phyloP scores from a whole-genome alignment of 106 monocot species.

The Dendrobium officinale region DNA sequence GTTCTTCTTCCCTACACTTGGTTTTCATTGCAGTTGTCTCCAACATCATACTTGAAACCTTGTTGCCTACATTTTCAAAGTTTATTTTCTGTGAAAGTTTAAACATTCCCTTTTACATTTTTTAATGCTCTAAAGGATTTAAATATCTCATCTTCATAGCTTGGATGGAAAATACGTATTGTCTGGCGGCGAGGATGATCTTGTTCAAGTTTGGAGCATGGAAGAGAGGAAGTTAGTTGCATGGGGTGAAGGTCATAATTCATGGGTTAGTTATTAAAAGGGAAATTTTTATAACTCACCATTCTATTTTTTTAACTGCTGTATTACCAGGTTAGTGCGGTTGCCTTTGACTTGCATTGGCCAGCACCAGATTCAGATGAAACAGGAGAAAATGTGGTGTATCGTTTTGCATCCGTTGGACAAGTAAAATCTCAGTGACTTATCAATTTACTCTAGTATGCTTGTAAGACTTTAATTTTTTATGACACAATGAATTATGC shows the following conservation, averaged over 20 bases:
- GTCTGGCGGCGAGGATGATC: conserved; percentile 95
- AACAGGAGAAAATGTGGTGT: conserved; percentile 71
- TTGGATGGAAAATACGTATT: conserved; percentile 88
- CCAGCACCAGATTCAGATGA: conserved; percentile 74
- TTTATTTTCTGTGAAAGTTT: too few relatives aligned
- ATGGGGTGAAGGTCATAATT: conserved; percentile 96
- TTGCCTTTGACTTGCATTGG: conserved; percentile 96
- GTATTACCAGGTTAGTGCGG: conserved; percentile 75
- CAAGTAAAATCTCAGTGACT: conserved; percentile 45
- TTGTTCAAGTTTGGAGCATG: conserved; percentile 95
- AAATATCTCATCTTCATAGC: conserved; percentile 17
- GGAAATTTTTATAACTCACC: not conserved
- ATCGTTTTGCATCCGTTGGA: conserved; percentile 92
- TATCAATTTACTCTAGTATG: not conserved
- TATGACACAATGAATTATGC: too few relatives aligned
- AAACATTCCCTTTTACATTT: too few relatives aligned
- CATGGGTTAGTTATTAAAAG: conserved; percentile 54
- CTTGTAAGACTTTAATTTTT: too few relatives aligned
- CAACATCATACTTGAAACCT: too few relatives aligned
- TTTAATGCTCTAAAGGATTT: too few relatives aligned
- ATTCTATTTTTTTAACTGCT: conserved; percentile 2
- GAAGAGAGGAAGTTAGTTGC: conserved; percentile 89
- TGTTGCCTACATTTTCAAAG: too few relatives aligned
- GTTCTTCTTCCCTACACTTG: too few relatives aligned
- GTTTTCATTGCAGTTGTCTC: too few relatives aligned